These are phyloP conservation scores for Aplosporella prunicola DNA, from an alignment of 2,329 filamentous ascomycete species.

Conservation along the genomic window DNA sequence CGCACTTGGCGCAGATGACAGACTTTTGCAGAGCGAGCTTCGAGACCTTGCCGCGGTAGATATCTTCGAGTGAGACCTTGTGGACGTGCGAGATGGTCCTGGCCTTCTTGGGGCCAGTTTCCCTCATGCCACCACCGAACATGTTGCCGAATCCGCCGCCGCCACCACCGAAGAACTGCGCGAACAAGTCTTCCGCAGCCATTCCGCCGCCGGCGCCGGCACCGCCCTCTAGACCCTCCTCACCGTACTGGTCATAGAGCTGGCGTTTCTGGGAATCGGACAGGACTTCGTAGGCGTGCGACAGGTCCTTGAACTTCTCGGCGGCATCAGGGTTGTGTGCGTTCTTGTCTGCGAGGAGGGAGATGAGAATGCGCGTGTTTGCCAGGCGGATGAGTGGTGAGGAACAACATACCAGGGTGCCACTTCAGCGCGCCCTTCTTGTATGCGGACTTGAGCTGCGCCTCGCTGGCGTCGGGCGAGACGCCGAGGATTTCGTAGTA, in stretches of 20 bases:
- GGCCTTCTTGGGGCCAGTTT: slow-evolving; percentile 78
- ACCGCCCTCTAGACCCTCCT: slow-evolving; percentile 83
- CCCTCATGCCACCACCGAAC: slow-evolving; percentile 65
- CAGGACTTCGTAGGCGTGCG: slow-evolving; percentile 89
- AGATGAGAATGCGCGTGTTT: no score
- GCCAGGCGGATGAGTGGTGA: slow-evolving; percentile 12
- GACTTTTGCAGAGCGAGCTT: slow-evolving; percentile 97
- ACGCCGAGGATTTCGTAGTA: slow-evolving; percentile 72
- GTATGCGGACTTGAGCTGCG: slow-evolving; percentile 86
- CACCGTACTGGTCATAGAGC: slow-evolving; percentile 94
- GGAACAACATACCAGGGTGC: slow-evolving; percentile 59
- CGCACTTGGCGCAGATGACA: slow-evolving; percentile 90
- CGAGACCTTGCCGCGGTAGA: slow-evolving; percentile 95
- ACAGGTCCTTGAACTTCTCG: slow-evolving; percentile 97
- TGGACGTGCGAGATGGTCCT: slow-evolving; percentile 96
- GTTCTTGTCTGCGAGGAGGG: slow-evolving; percentile 77
- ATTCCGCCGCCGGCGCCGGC: slow-evolving; percentile 69
- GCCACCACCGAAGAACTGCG: slow-evolving; percentile 84
- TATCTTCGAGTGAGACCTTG: slow-evolving; percentile 95
- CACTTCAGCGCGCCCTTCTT: slow-evolving; percentile 74
- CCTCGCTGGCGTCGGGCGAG: slow-evolving; percentile 68
- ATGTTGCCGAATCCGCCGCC: slow-evolving; percentile 58
- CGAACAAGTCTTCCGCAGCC: slow-evolving; percentile 92
- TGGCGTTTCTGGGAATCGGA: slow-evolving; percentile 85
- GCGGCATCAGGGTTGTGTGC: slow-evolving; percentile 84